Evolutionary conservation across 1,139 yeast species (phyloP), one percentile per base, ranked within the genome.

Genomic region (Nakaseomyces kungkrabaensis): DNA sequence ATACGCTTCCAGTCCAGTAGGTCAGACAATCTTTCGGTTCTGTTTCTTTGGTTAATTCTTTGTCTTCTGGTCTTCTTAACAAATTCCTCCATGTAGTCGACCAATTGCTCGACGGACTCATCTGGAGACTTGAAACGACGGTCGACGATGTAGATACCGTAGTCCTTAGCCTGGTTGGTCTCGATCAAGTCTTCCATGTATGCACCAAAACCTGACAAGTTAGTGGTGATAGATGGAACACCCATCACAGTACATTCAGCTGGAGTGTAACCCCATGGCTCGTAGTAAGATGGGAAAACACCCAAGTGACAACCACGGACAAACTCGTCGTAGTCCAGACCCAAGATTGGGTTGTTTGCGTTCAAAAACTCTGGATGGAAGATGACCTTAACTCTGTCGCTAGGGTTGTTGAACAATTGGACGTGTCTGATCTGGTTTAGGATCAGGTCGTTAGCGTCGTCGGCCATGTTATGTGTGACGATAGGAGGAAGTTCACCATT

Each of bases 211-310:
- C 98, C 98, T 7, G 97, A 88, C 57, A 92, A 74, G 68, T 92
- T 92, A 48, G 98, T 92, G 27, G 98, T 90, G 63, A 92, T 87
- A n/a, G 96, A 87, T 22, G 98, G 98, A 51, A 92, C 95, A 54
- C 98, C 98, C 98, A 92, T 92, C 37, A 92, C 98, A 1, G 98
- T 92, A 74, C 98, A 92, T 68, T 92, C 98, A 9, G 97, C 97
- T 9, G 98, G 98, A 5, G 98, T 92, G 70, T 92, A 92, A 37
- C 98, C 98, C 98, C 98, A 92, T 5, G 98, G 98, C 70, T 92
- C 98, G 65, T 92, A 92, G 71, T 92, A 92, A 0, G 97, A 88
- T 48, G 98, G 98, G 82, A 92, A 92, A 48, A 92, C 96, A 67
- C 98, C 98, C 72, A 92, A 74, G 69, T 92, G 97, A 68, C 97